Percentiles rank a stretch among this genome's conserved stretches.
phyloP scores from a whole-genome alignment of 306 rosid genomes.

The Ormosia emarginata region DNA sequence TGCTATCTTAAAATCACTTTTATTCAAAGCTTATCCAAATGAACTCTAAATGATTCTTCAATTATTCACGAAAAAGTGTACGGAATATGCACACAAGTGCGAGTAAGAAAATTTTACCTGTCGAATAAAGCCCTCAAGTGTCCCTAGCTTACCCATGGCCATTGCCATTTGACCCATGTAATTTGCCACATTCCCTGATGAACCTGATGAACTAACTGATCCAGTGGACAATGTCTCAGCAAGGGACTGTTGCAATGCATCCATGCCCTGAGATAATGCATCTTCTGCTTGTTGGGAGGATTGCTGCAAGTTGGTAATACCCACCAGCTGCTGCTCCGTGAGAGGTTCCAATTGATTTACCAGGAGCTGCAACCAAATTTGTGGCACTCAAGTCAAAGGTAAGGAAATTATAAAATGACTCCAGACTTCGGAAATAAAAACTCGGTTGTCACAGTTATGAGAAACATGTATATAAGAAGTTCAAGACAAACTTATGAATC shows the following conservation, averaged over 20 bases:
- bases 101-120: slow-evolving; percentile 58
- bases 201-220: slow-evolving; percentile 67
- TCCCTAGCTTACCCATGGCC: slow-evolving; percentile 98
- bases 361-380: slow-evolving; percentile 66
- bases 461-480: background rate
- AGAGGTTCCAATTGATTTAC: slow-evolving; percentile 90
- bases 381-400: background rate
- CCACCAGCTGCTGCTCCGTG: slow-evolving; percentile 85
- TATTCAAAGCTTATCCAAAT: too few species aligned
- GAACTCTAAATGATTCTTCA: background rate
- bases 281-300: slow-evolving; percentile 99
- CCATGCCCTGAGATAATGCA: slow-evolving; percentile 99
- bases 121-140: slow-evolving; percentile 86
- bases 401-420: slow-evolving; percentile 19
- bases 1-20: too few species aligned
- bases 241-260: slow-evolving; percentile 90
- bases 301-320: slow-evolving; percentile 83
- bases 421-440: background rate
- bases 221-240: slow-evolving; percentile 85
- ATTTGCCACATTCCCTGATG: slow-evolving; percentile 89
- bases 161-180: slow-evolving; percentile 99
- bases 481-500: background rate
- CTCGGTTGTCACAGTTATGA: background rate
- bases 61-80: background rate
- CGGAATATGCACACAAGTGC: background rate